Percentiles rank a stretch among this genome's conserved stretches.
These are phyloP conservation scores for Arthrobotrys musiformis DNA, from an alignment of 2,329 filamentous ascomycete genomes.

Conservation along the genomic window DNA sequence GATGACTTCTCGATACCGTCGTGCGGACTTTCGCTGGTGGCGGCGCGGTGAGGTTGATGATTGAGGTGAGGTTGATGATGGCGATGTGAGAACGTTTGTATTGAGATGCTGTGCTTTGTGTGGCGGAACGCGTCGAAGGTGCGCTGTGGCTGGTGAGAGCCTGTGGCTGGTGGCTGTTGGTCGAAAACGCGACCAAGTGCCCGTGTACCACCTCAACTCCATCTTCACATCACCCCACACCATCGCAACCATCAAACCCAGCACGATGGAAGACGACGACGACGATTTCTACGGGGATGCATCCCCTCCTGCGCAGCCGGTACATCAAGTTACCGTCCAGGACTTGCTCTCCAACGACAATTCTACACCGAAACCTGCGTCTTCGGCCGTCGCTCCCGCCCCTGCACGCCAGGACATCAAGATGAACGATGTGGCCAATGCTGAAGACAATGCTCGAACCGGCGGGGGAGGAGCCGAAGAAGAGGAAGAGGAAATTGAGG, in stretches of 20 bases:
- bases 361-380: conserved; percentile 52
- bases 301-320: conserved; percentile 38
- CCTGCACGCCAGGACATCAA: conserved; percentile 31
- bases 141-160: neutral
- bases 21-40: neutral
- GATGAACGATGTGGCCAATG: conserved; percentile 51
- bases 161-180: neutral
- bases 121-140: neutral
- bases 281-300: conserved; percentile 59
- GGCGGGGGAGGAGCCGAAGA: conserved; percentile 56
- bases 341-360: conserved; percentile 52
- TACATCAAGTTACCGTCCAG: conserved; percentile 36
- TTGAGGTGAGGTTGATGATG: neutral
- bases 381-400: conserved; percentile 19
- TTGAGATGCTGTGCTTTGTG: neutral
- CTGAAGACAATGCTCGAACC: conserved; percentile 55
- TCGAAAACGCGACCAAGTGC: too few relatives aligned
- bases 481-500: conserved; percentile 59
- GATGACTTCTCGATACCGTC: neutral
- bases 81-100: neutral
- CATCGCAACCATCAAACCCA: neutral
- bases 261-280: conserved; percentile 59
- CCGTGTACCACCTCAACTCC: conserved; percentile 2
- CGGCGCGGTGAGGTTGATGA: neutral
- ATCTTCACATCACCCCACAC: conserved; percentile 1